Percentiles rank a stretch among this genome's conserved stretches.
phyloP scores from a whole-genome alignment of 148 eudicot species.

The Gaultheria prostrata region DNA sequence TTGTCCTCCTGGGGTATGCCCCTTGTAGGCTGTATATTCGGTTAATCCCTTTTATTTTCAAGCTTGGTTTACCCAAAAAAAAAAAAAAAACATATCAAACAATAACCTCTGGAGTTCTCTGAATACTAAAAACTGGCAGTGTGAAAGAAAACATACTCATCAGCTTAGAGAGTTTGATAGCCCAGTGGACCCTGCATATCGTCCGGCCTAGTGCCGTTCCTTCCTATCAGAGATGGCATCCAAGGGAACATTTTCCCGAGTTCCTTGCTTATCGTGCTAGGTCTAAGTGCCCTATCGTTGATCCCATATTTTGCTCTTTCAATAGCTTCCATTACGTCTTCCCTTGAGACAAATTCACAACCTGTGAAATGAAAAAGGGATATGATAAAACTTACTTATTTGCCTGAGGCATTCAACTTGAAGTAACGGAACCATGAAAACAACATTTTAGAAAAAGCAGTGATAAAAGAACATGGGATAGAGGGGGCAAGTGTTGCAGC shows the following conservation, averaged over 20 bases:
- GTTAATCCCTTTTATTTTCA: no score
- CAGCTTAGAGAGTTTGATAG: constrained; percentile 82
- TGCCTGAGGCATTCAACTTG: background rate
- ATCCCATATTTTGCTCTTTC: constrained; percentile 93
- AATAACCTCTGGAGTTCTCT: constrained; percentile 35
- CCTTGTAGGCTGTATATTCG: no score
- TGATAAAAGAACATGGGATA: background rate
- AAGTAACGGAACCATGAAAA: background rate
- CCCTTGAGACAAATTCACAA: constrained; percentile 71
- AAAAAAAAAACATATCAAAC: no score
- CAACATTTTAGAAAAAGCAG: background rate
- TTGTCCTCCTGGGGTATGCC: no score
- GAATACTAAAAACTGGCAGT: constrained; percentile 9
- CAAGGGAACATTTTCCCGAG: constrained; percentile 82
- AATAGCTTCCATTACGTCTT: constrained; percentile 91
- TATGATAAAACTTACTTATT: background rate
- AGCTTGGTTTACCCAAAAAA: no score
- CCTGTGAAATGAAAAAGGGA: constrained; percentile 36
- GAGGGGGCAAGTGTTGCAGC: background rate
- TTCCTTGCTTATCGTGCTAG: constrained; percentile 53
- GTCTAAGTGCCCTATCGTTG: constrained; percentile 40
- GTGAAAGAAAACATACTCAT: constrained; percentile 14
- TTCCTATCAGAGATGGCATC: constrained; percentile 72
- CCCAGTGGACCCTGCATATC: constrained; percentile 63
- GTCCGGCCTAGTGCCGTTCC: constrained; percentile 34